Evolutionary conservation across 768 basidiomycete species (phyloP).

Genomic region (Melanogaster broomeanus): DNA sequence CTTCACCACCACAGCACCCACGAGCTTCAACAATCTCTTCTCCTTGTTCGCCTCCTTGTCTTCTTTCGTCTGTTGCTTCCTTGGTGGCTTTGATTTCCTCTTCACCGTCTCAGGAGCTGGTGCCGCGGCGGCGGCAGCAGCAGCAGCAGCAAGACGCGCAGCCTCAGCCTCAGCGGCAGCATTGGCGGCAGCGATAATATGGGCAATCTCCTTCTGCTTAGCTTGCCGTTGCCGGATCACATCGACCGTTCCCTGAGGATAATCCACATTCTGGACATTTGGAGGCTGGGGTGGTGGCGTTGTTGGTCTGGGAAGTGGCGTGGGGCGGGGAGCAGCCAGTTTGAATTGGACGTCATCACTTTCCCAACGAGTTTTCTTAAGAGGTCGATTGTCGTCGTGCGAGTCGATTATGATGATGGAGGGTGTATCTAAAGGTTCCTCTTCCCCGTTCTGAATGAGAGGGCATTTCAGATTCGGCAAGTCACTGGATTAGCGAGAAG

Average conservation of each 20-base stretch:
- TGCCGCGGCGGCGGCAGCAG: slow-evolving; percentile 6
- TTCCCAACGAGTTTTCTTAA: slow-evolving; percentile 34
- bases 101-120: slow-evolving; percentile 15
- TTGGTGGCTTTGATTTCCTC: slow-evolving; percentile 30
- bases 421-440: slow-evolving; percentile 21
- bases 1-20: slow-evolving; percentile 89
- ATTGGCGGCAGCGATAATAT: slow-evolving; percentile 43
- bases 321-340: background rate
- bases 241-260: background rate
- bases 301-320: background rate
- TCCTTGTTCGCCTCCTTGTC: slow-evolving; percentile 74
- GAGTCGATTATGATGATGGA: slow-evolving; percentile 19
- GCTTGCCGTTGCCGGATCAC: background rate
- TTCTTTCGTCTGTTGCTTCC: slow-evolving; percentile 49
- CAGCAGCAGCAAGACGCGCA: slow-evolving; percentile 25
- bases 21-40: slow-evolving; percentile 78
- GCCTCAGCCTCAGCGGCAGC: slow-evolving; percentile 37
- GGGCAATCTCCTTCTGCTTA: slow-evolving; percentile 35
- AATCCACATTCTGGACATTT: background rate
- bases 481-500: background rate
- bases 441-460: slow-evolving; percentile 30
- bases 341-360: slow-evolving; percentile 25
- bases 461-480: background rate
- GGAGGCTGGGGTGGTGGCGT: background rate
- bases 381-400: slow-evolving; percentile 30